These are phyloP conservation scores for Bacterosira constricta DNA, from an alignment of 108 stramenopile genomes.

Conservation along the genomic window DNA sequence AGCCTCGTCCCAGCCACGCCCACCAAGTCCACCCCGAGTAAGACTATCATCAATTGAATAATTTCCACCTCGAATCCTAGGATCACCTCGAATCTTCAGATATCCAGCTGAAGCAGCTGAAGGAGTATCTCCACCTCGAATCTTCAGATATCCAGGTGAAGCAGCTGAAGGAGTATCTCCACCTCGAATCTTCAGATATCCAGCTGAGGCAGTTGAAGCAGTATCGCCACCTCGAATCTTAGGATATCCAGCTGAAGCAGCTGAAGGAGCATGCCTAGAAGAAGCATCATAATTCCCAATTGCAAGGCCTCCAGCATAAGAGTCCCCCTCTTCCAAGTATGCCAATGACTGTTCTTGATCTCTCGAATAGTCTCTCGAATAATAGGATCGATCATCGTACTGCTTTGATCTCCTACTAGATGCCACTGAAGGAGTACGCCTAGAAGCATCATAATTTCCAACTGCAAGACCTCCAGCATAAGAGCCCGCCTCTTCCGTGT, in stretches of 20 bases:
- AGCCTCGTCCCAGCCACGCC: conserved; percentile 7
- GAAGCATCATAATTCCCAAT: neutral
- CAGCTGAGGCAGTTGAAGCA: neutral
- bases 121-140: neutral
- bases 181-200: neutral
- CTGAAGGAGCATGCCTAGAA: neutral
- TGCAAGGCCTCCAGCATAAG: neutral
- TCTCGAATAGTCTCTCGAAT: too few relatives aligned
- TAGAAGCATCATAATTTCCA: neutral
- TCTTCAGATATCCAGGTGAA: neutral
- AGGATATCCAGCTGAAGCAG: neutral
- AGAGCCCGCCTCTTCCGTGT: neutral
- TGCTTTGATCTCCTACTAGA: neutral
- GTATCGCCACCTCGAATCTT: neutral
- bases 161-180: neutral
- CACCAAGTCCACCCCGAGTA: neutral
- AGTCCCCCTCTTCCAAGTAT: neutral
- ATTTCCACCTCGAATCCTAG: neutral
- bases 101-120: neutral
- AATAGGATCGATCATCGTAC: neutral
- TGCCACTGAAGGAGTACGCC: neutral
- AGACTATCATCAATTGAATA: neutral
- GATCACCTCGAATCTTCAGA: neutral
- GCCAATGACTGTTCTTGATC: neutral
- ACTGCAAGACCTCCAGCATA: neutral